Percentiles rank a stretch among this genome's conserved stretches.
These are phyloP conservation scores for Arabidopsis arenosa DNA, from an alignment of 345 rosid species.

Conservation along the genomic window DNA sequence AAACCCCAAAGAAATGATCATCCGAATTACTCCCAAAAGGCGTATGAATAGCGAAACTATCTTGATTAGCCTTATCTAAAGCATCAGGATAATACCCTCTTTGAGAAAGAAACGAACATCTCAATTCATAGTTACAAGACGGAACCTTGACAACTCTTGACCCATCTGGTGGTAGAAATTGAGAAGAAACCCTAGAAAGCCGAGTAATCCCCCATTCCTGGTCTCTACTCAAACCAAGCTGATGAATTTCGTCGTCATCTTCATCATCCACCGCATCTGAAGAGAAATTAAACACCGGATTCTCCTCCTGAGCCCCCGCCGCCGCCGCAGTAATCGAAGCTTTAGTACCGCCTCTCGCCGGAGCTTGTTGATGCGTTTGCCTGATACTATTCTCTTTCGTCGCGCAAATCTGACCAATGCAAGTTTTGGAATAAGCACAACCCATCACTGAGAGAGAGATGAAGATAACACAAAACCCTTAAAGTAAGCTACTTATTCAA, in stretches of 20 bases:
- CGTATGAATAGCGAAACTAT: slow-evolving; percentile 92
- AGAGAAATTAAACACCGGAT: slow-evolving; percentile 65
- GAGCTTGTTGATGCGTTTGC: slow-evolving; percentile 37
- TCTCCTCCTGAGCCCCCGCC: slow-evolving; percentile 41
- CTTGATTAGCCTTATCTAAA: slow-evolving; percentile 94
- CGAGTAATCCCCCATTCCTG: slow-evolving; percentile 76
- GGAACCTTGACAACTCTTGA: slow-evolving; percentile 72
- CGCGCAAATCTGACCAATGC: slow-evolving; percentile 87
- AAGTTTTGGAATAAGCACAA: slow-evolving; percentile 90
- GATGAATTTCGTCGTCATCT: slow-evolving; percentile 57
- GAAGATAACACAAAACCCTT: slow-evolving; percentile 11
- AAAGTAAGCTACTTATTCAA: slow-evolving; percentile 15
- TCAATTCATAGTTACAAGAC: slow-evolving; percentile 63
- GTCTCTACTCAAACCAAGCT: slow-evolving; percentile 49
- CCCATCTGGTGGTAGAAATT: slow-evolving; percentile 90
- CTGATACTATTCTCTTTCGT: slow-evolving; percentile 64
- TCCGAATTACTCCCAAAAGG: slow-evolving; percentile 73
- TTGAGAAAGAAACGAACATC: slow-evolving; percentile 82
- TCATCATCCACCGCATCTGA: slow-evolving; percentile 56
- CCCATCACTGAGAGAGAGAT: slow-evolving; percentile 62
- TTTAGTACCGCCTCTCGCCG: slow-evolving; percentile 16
- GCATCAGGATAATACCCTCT: slow-evolving; percentile 98
- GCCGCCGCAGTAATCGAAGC: slow-evolving; percentile 11
- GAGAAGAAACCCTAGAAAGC: slow-evolving; percentile 91
- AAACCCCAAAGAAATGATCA: slow-evolving; percentile 94